phyloP scores from a whole-genome alignment of 345 rosid species.

The Physaria fendleri region DNA sequence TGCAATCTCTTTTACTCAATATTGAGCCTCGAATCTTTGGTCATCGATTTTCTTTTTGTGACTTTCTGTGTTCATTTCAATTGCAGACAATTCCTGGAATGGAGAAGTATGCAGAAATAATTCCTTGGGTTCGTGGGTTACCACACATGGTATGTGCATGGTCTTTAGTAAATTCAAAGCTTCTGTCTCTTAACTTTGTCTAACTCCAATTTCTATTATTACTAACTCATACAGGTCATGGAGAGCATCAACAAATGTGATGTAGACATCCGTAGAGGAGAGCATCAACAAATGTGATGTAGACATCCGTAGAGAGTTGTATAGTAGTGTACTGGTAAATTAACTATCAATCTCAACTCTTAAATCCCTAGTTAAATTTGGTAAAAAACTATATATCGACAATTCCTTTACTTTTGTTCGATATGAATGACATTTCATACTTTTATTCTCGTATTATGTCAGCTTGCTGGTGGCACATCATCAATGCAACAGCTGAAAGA shows the following conservation, averaged over 20 bases:
- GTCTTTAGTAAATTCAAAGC: no score
- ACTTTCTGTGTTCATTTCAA: background rate
- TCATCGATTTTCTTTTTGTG: background rate
- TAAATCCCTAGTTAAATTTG: no score
- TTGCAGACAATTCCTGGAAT: conserved; percentile 86
- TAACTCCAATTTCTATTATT: no score
- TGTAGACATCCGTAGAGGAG: no score
- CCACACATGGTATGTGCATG: conserved; percentile 79
- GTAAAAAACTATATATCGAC: no score
- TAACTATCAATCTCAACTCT: no score
- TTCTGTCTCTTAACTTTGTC: no score
- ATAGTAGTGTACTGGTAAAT: conserved; percentile 85
- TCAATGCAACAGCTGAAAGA: conserved; percentile 98
- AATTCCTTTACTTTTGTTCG: no score
- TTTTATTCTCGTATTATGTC: background rate
- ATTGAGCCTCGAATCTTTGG: background rate
- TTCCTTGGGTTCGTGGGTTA: conserved; percentile 61
- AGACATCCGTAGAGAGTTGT: conserved; percentile 88
- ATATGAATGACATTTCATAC: no score
- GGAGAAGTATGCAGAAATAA: conserved; percentile 67
- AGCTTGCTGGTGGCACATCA: conserved; percentile 98
- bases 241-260: conserved; percentile 85
- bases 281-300: no score
- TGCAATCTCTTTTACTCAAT: no score
- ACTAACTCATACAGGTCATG: conserved; percentile 88